Evolutionary conservation across 306 rosid species (phyloP).

Genomic region (Carpinus viminea): DNA sequence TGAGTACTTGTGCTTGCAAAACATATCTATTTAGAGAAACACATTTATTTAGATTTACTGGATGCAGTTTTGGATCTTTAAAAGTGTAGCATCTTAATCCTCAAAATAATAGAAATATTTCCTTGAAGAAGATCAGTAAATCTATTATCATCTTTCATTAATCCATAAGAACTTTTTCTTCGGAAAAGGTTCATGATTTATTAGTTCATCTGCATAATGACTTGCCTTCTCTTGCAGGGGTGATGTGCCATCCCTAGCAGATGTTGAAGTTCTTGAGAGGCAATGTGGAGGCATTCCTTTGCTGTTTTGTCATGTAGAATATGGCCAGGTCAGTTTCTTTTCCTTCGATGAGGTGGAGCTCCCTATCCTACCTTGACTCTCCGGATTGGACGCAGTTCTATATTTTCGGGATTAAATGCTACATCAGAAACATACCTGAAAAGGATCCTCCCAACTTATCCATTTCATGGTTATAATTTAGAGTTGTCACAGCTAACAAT

Average conservation of each 20-base stretch:
- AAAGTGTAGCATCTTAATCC: neutral
- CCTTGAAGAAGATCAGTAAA: neutral
- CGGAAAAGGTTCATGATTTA: neutral
- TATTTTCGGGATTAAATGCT: neutral
- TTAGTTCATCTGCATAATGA: neutral
- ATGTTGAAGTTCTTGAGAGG: constrained; percentile 56
- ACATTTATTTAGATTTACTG: neutral
- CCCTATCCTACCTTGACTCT: constrained; percentile 57
- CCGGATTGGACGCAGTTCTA: neutral
- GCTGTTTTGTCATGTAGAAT: constrained; percentile 58
- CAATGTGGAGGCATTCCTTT: constrained; percentile 58
- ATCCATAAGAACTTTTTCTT: neutral
- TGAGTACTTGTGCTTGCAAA: neutral
- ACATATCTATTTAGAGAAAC: neutral
- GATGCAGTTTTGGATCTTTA: neutral
- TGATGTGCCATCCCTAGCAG: constrained; percentile 55
- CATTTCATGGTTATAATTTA: too few relatives aligned
- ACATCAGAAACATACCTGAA: neutral
- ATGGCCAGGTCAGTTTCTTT: constrained; percentile 73
- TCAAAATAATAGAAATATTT: neutral
- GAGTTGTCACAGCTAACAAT: too few relatives aligned
- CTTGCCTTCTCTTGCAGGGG: constrained; percentile 49
- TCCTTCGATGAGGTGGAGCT: constrained; percentile 66
- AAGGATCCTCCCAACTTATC: too few relatives aligned
- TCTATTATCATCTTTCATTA: neutral